A percentile compares a stretch with the other conserved stretches of the same genome.
Evolutionary conservation across 805 yeast genomes (phyloP).

Genomic region (Kazachstania bromeliacearum): DNA sequence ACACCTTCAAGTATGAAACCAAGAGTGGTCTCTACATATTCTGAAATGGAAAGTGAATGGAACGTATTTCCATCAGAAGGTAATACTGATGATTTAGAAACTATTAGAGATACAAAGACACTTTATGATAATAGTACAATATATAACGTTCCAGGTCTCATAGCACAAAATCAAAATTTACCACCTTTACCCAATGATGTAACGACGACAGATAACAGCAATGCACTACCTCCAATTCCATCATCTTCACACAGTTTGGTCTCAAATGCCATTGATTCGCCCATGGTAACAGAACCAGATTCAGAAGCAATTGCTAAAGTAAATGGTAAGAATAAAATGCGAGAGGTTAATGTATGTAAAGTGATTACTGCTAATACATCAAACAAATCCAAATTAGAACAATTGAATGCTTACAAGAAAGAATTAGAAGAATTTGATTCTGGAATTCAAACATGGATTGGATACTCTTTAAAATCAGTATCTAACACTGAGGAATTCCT

Average conservation of each 20-base stretch:
- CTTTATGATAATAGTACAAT: conserved; percentile 29
- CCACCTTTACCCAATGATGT: conserved; percentile 27
- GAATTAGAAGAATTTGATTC: conserved; percentile 39
- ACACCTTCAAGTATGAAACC: conserved; percentile 25
- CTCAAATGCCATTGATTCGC: neutral
- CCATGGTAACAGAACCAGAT: conserved; percentile 10
- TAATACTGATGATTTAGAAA: conserved; percentile 23
- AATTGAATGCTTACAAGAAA: conserved; percentile 26
- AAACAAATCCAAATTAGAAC: conserved; percentile 15
- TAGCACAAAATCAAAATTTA: conserved; percentile 18
- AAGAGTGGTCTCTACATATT: conserved; percentile 24
- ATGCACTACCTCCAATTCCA: neutral
- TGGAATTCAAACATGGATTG: conserved; percentile 51
- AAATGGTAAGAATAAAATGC: conserved; percentile 32
- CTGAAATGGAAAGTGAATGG: conserved; percentile 30
- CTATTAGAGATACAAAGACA: conserved; percentile 28
- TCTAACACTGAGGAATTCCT: conserved; percentile 24
- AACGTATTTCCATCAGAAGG: conserved; percentile 28
- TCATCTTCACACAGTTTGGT: neutral
- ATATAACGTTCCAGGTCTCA: conserved; percentile 29
- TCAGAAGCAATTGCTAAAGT: conserved; percentile 21
- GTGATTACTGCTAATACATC: conserved; percentile 25
- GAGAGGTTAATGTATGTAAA: conserved; percentile 35
- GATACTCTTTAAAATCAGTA: conserved; percentile 26
- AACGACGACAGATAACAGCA: neutral